These are phyloP conservation scores for Trichoderma hamatum DNA, from an alignment of 2,329 filamentous ascomycete species.

Conservation along the genomic window DNA sequence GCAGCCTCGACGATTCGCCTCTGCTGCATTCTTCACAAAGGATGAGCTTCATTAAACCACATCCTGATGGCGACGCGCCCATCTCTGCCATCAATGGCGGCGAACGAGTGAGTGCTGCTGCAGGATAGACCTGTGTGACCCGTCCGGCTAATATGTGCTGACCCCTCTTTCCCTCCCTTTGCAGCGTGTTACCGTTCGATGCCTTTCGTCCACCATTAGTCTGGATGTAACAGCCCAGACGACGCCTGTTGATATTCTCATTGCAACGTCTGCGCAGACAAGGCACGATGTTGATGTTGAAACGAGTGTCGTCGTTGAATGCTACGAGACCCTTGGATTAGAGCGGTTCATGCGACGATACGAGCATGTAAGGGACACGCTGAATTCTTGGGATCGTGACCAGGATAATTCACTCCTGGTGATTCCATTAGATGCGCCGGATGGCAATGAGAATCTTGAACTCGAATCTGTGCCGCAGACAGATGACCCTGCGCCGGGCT, in stretches of 20 bases:
- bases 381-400: constrained; percentile 92
- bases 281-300: constrained; percentile 65
- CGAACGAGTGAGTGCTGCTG: constrained; percentile 64
- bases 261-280: constrained; percentile 65
- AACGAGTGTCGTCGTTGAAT: constrained; percentile 74
- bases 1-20: constrained; percentile 41
- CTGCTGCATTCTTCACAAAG: constrained; percentile 32
- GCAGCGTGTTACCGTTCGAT: constrained; percentile 72
- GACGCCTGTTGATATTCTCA: constrained; percentile 72
- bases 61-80: constrained; percentile 70
- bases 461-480: constrained; percentile 62
- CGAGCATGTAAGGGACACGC: constrained; percentile 80
- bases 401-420: constrained; percentile 74
- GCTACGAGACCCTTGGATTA: constrained; percentile 73
- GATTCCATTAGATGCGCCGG: constrained; percentile 58
- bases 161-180: constrained; percentile 20
- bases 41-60: constrained; percentile 49
- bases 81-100: constrained; percentile 79
- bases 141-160: not conserved
- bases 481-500: constrained; percentile 64
- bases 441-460: constrained; percentile 65
- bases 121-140: not conserved
- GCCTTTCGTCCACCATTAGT: constrained; percentile 67
- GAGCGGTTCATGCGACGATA: constrained; percentile 83
- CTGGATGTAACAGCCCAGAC: constrained; percentile 77